Conservation (phyloP, 176 grass and related monocot genomes). For the Rhynchospora tenuis region DNA sequence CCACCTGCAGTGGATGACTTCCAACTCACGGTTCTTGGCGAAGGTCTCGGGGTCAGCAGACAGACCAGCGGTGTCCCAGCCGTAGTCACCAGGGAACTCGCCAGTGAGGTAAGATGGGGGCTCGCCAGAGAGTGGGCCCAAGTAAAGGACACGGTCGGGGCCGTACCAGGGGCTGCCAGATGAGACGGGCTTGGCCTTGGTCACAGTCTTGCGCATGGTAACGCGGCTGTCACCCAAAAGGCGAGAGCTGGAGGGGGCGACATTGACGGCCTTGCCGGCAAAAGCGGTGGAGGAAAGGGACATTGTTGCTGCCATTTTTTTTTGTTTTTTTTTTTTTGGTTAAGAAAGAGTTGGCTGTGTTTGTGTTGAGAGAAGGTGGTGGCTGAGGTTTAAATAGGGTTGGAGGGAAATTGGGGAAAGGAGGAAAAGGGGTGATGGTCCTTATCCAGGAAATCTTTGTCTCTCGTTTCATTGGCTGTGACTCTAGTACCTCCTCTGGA, state of each 20-base stretch:
- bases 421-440: background rate
- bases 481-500: background rate
- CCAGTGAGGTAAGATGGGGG: constrained; percentile 77
- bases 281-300: constrained; percentile 50
- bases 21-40: constrained; percentile 83
- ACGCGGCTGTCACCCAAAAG: constrained; percentile 34
- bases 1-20: constrained; percentile 83
- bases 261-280: constrained; percentile 38
- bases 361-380: constrained; percentile 1
- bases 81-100: constrained; percentile 87
- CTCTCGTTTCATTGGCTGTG: constrained; percentile 1
- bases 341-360: background rate
- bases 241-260: constrained; percentile 19
- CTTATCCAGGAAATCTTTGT: constrained; percentile 17
- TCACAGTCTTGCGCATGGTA: constrained; percentile 56
- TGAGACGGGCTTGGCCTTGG: constrained; percentile 33
- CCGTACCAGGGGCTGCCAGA: constrained; percentile 84
- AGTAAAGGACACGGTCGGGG: constrained; percentile 66
- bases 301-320: constrained; percentile 51
- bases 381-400: background rate
- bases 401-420: background rate
- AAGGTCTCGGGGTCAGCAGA: constrained; percentile 85
- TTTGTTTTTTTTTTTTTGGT: background rate
- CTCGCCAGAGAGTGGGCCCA: constrained; percentile 75
- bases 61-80: constrained; percentile 79